Base-by-base conservation (phyloP, 1,284 basidiomycete genomes). In the Chiua sp. region DNA sequence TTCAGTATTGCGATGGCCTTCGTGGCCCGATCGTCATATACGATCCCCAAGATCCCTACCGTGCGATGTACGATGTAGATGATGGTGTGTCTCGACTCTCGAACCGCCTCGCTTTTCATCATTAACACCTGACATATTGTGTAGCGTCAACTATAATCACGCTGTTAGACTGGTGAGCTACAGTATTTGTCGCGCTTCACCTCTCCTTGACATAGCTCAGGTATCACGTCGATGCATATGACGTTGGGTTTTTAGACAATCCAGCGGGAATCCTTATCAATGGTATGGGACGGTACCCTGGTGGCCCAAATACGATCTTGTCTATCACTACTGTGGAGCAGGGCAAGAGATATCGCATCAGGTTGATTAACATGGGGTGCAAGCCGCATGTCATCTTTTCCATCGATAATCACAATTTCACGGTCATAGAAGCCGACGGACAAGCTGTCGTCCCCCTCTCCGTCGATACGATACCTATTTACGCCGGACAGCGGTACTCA, bases 191-290 rank as follows among this genome's bases (percentile, higher is more conserved):
- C 7, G 23, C 16, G 37, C 32, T 50, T 18, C 26, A 1, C 33
- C 20, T 5, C 48, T 47, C 12, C 18, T 35, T 54, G 23, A 67
- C 37, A 23, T 7, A 23, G 2, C 7, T 59, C 15, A 81, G 79
- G 79, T 80, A 77, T 37, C 60, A 63, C 37, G 30, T 53, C 20
- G 61, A 61, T n/a, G 70, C 71, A 12, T 65, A 62, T n/a, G 51
- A 62, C 15, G 61, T 73, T 7, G 49, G 47, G 11, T 44, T 51
- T 13, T 0, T 47, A 4, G 59, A 64, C 26, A 59, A 71, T 12
- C 76, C 80, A 3, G 70, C 77, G 51, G 73, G 72, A 0, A 79
- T 75, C 3, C 68, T 85, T 22, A 77, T 87, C 67, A 86, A 87
- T 56, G 85, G 85, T 2, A 64, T 71, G 26, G 84, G 83, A 7